phyloP scores from a whole-genome alignment of 176 grass and related monocot species.

The Carex scoparia region DNA sequence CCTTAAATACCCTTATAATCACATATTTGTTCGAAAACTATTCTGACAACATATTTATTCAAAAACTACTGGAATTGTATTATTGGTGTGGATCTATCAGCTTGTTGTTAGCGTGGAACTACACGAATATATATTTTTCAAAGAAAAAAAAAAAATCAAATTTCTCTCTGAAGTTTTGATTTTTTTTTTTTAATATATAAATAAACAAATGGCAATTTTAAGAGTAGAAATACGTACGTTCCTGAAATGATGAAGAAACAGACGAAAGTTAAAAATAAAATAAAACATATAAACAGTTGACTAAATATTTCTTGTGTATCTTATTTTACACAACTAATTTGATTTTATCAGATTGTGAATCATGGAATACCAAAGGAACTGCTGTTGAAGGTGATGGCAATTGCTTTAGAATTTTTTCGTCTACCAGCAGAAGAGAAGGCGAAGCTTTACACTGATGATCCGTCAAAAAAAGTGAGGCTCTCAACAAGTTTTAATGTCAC shows the following conservation, averaged over 20 bases:
- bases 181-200: too few species aligned
- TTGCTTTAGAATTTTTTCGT: constrained; percentile 52
- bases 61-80: too few species aligned
- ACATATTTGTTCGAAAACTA: too few species aligned
- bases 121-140: too few species aligned
- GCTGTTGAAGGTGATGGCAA: constrained; percentile 42
- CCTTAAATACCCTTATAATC: too few species aligned
- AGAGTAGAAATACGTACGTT: too few species aligned
- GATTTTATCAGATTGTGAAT: constrained; percentile 37
- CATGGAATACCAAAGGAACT: constrained; percentile 55
- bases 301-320: background rate
- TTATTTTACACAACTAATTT: background rate
- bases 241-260: background rate
- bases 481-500: constrained; percentile 77
- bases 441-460: constrained; percentile 70
- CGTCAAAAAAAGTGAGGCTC: constrained; percentile 62
- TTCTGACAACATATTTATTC: too few species aligned
- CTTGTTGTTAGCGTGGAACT: too few species aligned
- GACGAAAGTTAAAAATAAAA: background rate
- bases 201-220: too few species aligned
- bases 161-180: too few species aligned
- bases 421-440: constrained; percentile 61
- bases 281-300: background rate
- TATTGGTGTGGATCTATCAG: too few species aligned
- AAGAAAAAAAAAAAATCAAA: too few species aligned